Evolutionary conservation across 768 basidiomycete species (phyloP), one percentile per base, ranked within the genome.

Genomic region (Suillus luteus): DNA sequence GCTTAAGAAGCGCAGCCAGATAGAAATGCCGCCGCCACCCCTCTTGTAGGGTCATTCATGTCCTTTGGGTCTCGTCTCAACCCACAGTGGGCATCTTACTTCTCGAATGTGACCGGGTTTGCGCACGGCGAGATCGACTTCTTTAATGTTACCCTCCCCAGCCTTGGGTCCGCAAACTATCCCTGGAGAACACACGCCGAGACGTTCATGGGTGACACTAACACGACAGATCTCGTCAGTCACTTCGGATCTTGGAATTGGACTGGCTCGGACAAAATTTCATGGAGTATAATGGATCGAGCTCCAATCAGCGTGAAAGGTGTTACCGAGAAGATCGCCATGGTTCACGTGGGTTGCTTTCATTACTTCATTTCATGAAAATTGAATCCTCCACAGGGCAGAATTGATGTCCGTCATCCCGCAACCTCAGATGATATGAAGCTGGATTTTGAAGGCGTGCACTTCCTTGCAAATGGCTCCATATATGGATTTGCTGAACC

Each of bases 41-140:
- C 83, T 31, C 72, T 92, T 41, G 74, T 88, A 35, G 77, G 83
- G 24, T 72, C 76, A 31, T 81, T 90, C 64, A 68, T 85, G 44
- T 74, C 84, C 1, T 72, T 77, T 57, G 83, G 82, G 6, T 74
- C 72, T 5, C 69, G 70, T 43, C 73, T 89, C 5, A 81, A 86
- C 65, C 80, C 84, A 5, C 64, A 68, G 22, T 62, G 68, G 41
- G 78, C 77, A 24, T 88, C 91, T 1, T 93, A 92, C 71, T 91
- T 87, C 67, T 73, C 79, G 5, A 95, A 95, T 71, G 81, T 90
- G 51, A 92, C 92, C 17, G 93, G 92, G 8, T 93, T 91, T 72
- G 82, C 91, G 63, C 87, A 86, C 61, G 91, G 90, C 3, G 77
- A 84, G 51, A 74, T 85, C 15, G 77, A 78, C 44, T 85, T 85